A percentile compares a stretch with the other conserved stretches of the same genome.
These are phyloP conservation scores for Geotrichum carabidarum DNA, from an alignment of 1,139 yeast species.

Conservation along the genomic window DNA sequence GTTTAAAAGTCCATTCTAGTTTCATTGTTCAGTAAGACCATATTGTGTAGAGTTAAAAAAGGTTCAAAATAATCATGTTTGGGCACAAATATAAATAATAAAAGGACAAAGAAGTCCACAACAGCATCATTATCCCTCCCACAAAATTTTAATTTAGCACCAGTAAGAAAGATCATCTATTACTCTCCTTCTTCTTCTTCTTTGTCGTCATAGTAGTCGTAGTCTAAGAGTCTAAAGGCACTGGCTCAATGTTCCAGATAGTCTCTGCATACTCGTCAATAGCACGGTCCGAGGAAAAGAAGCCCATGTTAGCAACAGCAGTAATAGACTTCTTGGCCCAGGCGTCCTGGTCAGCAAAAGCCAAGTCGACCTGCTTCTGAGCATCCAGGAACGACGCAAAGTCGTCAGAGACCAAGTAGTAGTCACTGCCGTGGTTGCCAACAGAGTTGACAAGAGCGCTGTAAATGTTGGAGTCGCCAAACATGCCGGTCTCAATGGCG, in stretches of 20 bases:
- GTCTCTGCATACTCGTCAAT: slow-evolving; percentile 88
- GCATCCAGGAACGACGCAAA: slow-evolving; percentile 82
- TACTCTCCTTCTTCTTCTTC: not conserved
- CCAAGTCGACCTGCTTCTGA: slow-evolving; percentile 68
- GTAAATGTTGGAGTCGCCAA: slow-evolving; percentile 70
- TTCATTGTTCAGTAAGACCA: no score
- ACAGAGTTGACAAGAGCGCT: slow-evolving; percentile 64
- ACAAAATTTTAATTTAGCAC: no score
- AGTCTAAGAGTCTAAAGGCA: slow-evolving; percentile 21
- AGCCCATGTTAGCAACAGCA: slow-evolving; percentile 91
- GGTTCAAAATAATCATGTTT: no score
- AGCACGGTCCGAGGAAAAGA: slow-evolving; percentile 86
- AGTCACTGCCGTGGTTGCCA: slow-evolving; percentile 56
- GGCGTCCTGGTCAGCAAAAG: slow-evolving; percentile 56
- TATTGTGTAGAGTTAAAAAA: no score
- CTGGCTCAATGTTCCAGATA: slow-evolving; percentile 87
- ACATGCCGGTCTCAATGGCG: slow-evolving; percentile 63
- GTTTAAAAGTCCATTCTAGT: no score
- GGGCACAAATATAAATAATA: no score
- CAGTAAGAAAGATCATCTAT: not conserved
- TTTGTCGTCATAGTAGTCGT: not conserved
- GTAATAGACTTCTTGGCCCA: slow-evolving; percentile 76
- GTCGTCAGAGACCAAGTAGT: slow-evolving; percentile 83
- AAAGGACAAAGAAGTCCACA: no score
- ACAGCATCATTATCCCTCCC: no score